Evolutionary conservation across 495 filamentous ascomycete species (phyloP).

Genomic region (Entonaema liquescens): DNA sequence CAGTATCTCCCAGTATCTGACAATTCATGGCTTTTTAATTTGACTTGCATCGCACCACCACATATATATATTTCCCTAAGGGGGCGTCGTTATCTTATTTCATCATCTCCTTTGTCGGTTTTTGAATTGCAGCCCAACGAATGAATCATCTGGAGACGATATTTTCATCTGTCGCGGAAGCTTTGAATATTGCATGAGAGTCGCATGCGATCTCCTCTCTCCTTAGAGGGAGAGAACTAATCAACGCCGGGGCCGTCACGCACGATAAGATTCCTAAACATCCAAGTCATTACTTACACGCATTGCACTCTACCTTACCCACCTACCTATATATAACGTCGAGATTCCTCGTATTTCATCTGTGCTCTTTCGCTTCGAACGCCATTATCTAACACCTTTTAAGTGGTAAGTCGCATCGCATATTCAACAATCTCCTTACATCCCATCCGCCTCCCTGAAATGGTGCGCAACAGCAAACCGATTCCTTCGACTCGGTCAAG

Average conservation of each 20-base stretch:
- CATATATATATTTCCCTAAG: conserved; percentile 9
- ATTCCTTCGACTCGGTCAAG: conserved; percentile 14
- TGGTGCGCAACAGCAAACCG: conserved; percentile 12
- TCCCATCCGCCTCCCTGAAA: background rate
- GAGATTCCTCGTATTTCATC: too few species aligned
- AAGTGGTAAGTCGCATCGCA: conserved; percentile 20
- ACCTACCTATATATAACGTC: too few species aligned
- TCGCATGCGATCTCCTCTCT: conserved; percentile 10
- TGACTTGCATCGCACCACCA: conserved; percentile 11
- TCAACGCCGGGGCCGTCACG: conserved; percentile 10
- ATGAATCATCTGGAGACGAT: background rate
- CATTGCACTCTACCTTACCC: background rate
- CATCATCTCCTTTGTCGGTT: conserved; percentile 2
- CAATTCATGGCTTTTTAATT: conserved; percentile 22
- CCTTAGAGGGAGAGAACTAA: background rate
- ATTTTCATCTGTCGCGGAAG: conserved; percentile 1
- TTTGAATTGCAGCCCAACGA: conserved; percentile 37
- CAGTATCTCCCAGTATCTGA: conserved; percentile 27
- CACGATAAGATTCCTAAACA: background rate
- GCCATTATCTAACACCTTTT: background rate
- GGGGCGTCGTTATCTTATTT: conserved; percentile 13
- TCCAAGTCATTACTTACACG: background rate
- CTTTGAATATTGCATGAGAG: conserved; percentile 6
- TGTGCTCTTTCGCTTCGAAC: conserved; percentile 9
- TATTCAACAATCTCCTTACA: conserved; percentile 23